phyloP scores from a whole-genome alignment of 257 asterid genomes.

The Gentiana straminea region DNA sequence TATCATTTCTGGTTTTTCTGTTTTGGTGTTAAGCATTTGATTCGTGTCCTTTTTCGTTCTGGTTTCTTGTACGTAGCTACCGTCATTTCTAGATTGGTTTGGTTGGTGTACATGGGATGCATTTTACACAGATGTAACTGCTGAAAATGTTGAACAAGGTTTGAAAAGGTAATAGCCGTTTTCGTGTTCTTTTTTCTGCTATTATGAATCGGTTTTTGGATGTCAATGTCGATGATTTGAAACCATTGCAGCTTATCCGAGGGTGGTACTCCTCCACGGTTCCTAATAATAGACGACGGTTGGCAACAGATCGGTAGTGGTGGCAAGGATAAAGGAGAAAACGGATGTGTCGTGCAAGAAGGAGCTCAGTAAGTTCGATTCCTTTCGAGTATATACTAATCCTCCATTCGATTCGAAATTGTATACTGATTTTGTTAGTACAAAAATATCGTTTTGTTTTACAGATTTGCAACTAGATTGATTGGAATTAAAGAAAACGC shows the following conservation, averaged over 20 bases:
- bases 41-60: conserved; percentile 5
- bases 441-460: conserved; percentile 1
- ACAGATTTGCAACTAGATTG: conserved; percentile 82
- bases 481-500: conserved; percentile 74
- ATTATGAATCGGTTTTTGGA: not conserved
- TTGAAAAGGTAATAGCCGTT: conserved; percentile 48
- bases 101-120: conserved; percentile 99
- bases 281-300: conserved; percentile 92
- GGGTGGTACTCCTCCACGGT: conserved; percentile 87
- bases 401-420: too few relatives aligned
- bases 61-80: conserved; percentile 37
- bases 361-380: conserved; percentile 43
- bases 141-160: conserved; percentile 94
- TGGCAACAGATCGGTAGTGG: conserved; percentile 95
- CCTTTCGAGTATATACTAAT: not conserved
- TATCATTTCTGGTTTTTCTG: conserved; percentile 7
- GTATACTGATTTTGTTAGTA: too few relatives aligned
- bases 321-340: conserved; percentile 27
- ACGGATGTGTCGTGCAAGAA: conserved; percentile 67
- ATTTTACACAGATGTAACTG: conserved; percentile 94
- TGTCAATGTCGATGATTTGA: not conserved
- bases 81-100: conserved; percentile 84
- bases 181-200: not conserved
- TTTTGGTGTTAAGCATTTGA: conserved; percentile 5
- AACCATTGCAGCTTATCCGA: conserved; percentile 54